Base-by-base conservation (phyloP, 306 rosid species). In the Dalbergia cultrata region DNA sequence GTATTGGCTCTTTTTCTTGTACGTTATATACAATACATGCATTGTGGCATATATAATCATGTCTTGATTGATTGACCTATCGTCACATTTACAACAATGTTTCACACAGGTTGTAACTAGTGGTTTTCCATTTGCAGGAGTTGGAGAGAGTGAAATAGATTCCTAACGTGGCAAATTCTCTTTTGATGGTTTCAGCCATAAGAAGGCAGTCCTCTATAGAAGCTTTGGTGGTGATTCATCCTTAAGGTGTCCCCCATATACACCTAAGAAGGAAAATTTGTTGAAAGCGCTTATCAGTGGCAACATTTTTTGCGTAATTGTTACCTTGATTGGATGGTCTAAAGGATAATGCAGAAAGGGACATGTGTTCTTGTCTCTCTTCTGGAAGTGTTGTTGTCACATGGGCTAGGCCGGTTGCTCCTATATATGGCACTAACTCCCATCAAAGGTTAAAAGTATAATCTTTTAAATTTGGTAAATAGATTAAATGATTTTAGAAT, bases 101-200 rank as follows among this genome's bases (percentile, higher is more conserved):
- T 80, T 26, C 13, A 44, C 67, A 76, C 81, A 90, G 91, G 79
- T 86, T 59, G 80, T 80, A 13, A 59, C 62, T 16, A 13, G 9
- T 0, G 88, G 92, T 7, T 72, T 90, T 65, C 94, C 92, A 19
- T 90, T 90, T 50, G 94, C 92, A 72, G 94, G 94, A 52, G 88
- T 90, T 1, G 92, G 80, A 72, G 92, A 90, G 86, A 90, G 94
- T 83, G 94, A 92, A 45, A 90, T 86, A 89, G 94, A 90, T 8
- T 77, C 73, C 7, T 90, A 90, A 57, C 92, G 85, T 65, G 92
- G 92, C 0, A 90, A 90, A 57, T 90, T 86, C 81, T 90, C 94
- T 0, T 90, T 86, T 67, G 92, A 88, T 81, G 84, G 78, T 18
- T 88, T 90, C 67, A 90, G 94, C 83, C 94, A 88, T 64, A 86